Percentiles rank a stretch among this genome's conserved stretches.
Conservation (phyloP, 108 stramenopile genomes). For the Nitzschia putrida region DNA sequence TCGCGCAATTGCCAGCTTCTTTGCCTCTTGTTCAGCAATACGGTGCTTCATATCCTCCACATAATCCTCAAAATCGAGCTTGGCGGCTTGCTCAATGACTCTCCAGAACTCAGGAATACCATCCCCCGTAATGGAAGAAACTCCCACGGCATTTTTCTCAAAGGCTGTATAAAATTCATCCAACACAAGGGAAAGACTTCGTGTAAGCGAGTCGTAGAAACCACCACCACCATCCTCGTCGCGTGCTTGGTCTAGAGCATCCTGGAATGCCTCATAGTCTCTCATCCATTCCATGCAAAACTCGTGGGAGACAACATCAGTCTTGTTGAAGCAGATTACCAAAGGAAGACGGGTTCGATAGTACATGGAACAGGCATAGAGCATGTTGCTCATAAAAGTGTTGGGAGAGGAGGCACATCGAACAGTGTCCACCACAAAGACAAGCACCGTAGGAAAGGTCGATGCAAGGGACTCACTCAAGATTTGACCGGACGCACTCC, state of each 20-base stretch:
- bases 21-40: constrained; percentile 81
- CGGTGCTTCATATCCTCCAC: constrained; percentile 83
- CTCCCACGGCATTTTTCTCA: constrained; percentile 66
- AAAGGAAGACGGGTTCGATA: constrained; percentile 94
- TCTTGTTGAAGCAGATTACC: constrained; percentile 96
- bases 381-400: constrained; percentile 99
- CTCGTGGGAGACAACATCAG: constrained; percentile 81
- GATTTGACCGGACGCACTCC: constrained; percentile 97
- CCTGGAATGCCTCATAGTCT: constrained; percentile 96
- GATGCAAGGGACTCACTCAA: constrained; percentile 92
- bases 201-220: constrained; percentile 91
- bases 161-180: constrained; percentile 97
- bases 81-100: constrained; percentile 75
- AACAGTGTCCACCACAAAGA: constrained; percentile 97
- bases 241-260: constrained; percentile 81
- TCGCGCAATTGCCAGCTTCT: constrained; percentile 63
- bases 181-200: constrained; percentile 90
- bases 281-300: constrained; percentile 97
- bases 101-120: constrained; percentile 92
- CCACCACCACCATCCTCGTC: constrained; percentile 52
- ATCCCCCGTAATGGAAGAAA: constrained; percentile 93
- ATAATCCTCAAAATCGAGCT: constrained; percentile 84
- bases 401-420: constrained; percentile 89
- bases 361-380: constrained; percentile 97
- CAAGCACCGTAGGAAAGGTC: constrained; percentile 92